phyloP scores from a whole-genome alignment of 371 early-diverging fungal genomes.

The Rhizopus arrhizus region DNA sequence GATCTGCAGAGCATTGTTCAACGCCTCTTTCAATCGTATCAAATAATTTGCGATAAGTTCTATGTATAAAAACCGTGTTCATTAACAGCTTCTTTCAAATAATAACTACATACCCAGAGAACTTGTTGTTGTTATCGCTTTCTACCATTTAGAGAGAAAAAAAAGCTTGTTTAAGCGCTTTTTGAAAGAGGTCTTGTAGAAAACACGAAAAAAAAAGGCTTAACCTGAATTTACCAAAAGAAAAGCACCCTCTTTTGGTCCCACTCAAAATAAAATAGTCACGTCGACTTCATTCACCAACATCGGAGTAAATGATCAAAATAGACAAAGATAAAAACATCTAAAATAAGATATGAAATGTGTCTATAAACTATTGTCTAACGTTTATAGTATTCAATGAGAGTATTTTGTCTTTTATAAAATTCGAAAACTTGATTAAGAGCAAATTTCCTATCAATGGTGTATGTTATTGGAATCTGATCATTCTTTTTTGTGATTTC shows the following conservation, averaged over 20 bases:
- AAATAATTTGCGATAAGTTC: conserved; percentile 49
- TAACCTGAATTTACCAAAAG: neutral
- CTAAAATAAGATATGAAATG: too few species aligned
- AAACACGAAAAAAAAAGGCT: neutral
- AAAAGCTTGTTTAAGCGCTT: neutral
- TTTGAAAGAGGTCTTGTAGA: neutral
- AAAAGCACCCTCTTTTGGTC: neutral
- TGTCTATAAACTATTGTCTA: too few species aligned
- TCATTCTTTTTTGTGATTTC: too few species aligned
- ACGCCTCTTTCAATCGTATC: conserved; percentile 50
- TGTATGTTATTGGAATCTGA: too few species aligned
- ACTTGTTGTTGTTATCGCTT: conserved; percentile 28
- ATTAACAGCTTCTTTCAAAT: neutral
- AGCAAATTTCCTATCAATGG: too few species aligned
- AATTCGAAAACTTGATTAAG: too few species aligned
- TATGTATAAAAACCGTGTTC: conserved; percentile 11
- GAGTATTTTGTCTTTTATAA: too few species aligned
- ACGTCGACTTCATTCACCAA: too few species aligned
- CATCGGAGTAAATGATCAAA: too few species aligned
- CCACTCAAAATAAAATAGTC: too few species aligned
- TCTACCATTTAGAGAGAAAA: conserved; percentile 8
- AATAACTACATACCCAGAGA: conserved; percentile 30
- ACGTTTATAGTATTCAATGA: too few species aligned
- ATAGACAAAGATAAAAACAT: too few species aligned
- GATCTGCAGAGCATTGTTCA: conserved; percentile 49